Evolutionary conservation across 768 basidiomycete genomes (phyloP).

Genomic region (Candolleomyces aberdarensis): DNA sequence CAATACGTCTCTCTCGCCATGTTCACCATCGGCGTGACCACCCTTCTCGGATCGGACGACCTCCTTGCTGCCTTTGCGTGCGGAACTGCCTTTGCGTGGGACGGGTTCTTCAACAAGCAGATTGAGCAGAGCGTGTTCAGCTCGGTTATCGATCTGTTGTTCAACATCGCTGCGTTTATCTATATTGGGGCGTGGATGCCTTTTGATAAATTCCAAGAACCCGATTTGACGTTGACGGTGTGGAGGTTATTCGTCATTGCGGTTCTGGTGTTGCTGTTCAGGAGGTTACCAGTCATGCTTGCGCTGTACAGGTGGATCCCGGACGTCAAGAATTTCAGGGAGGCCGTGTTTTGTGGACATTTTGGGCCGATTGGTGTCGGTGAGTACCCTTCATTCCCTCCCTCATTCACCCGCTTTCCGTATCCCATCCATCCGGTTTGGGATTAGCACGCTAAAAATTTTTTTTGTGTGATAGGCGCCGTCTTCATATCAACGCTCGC

Average conservation of each 20-base stretch:
- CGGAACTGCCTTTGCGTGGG: constrained; percentile 96
- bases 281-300: constrained; percentile 82
- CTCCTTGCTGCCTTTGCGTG: constrained; percentile 93
- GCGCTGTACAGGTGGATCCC: constrained; percentile 90
- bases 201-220: constrained; percentile 73
- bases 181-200: constrained; percentile 99
- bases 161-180: constrained; percentile 94
- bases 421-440: no score
- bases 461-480: constrained; percentile 50
- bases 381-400: constrained; percentile 21
- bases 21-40: constrained; percentile 80
- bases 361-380: constrained; percentile 89
- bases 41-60: constrained; percentile 88
- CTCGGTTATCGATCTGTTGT: constrained; percentile 92
- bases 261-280: constrained; percentile 75
- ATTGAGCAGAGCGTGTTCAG: constrained; percentile 95
- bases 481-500: constrained; percentile 92
- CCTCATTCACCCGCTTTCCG: neutral
- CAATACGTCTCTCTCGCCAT: constrained; percentile 85
- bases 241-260: constrained; percentile 87
- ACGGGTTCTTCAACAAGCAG: constrained; percentile 89
- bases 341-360: constrained; percentile 93
- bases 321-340: constrained; percentile 90
- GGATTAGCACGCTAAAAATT: no score
- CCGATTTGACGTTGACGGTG: constrained; percentile 63